A percentile compares a stretch with the other conserved stretches of the same genome.
These are phyloP conservation scores for Blepharisma japonicum DNA, from an alignment of 73 alveolate species.

Conservation along the genomic window DNA sequence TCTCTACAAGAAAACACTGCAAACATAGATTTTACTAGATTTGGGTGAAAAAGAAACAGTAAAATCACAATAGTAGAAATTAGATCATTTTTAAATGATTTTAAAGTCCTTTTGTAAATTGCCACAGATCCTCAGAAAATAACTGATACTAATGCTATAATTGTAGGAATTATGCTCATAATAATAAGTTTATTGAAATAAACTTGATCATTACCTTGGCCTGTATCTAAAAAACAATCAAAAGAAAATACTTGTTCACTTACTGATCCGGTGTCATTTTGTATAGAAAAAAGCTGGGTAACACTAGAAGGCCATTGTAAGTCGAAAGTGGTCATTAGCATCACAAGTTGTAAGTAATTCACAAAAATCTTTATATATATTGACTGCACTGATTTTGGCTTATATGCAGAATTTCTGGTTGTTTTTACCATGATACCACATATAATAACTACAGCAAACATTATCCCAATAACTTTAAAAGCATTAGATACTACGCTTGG, in stretches of 20 bases:
- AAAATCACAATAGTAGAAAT: conserved; percentile 34
- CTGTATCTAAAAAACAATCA: conserved; percentile 50
- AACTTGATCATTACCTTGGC: conserved; percentile 35
- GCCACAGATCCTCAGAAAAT: conserved; percentile 35
- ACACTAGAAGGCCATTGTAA: conserved; percentile 61
- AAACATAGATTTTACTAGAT: conserved; percentile 2
- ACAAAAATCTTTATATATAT: conserved; percentile 57
- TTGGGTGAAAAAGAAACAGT: conserved; percentile 41
- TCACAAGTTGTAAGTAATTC: conserved; percentile 53
- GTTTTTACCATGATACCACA: conserved; percentile 39
- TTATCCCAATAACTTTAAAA: conserved; percentile 38
- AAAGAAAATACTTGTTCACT: conserved; percentile 52
- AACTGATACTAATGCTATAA: conserved; percentile 32
- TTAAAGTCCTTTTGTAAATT: conserved; percentile 29
- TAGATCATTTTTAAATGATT: conserved; percentile 32
- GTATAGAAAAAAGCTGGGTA: conserved; percentile 34
- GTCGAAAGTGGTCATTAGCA: conserved; percentile 53
- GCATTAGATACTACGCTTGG: conserved; percentile 46
- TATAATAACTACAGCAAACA: conserved; percentile 32
- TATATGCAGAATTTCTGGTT: conserved; percentile 44
- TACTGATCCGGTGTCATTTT: conserved; percentile 44
- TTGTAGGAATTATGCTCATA: conserved; percentile 39
- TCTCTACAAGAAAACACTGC: neutral
- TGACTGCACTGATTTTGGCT: conserved; percentile 38
- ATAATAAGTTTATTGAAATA: conserved; percentile 42